A percentile compares a stretch with the other conserved stretches of the same genome.
Conservation (phyloP, 2,329 filamentous ascomycete species). For the Scedosporium dehoogii region DNA sequence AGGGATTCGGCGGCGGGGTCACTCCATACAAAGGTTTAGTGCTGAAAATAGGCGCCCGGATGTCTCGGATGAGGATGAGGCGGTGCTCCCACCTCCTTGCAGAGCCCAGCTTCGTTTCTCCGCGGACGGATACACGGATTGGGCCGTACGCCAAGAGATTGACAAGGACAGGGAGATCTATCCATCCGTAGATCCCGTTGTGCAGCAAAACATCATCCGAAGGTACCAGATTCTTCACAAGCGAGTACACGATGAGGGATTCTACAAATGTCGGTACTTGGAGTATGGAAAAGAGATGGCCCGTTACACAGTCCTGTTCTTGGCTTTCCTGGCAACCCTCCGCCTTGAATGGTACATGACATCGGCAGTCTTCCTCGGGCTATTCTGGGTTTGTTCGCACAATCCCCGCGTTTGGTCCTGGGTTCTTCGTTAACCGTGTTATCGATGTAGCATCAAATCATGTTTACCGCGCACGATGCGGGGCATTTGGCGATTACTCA, state of each 20-base stretch:
- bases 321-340: constrained; percentile 33
- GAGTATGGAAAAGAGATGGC: constrained; percentile 48
- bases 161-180: constrained; percentile 27
- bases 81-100: not conserved
- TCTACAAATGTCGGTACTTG: constrained; percentile 48
- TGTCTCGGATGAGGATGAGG: not conserved
- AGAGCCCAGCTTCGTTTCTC: constrained; percentile 4
- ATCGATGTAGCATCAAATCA: constrained; percentile 48
- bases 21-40: not conserved
- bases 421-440: constrained; percentile 11
- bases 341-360: constrained; percentile 43
- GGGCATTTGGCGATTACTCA: constrained; percentile 54
- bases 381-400: constrained; percentile 44
- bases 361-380: constrained; percentile 47
- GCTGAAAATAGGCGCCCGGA: not conserved
- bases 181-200: constrained; percentile 42
- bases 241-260: constrained; percentile 40
- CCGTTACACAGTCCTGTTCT: constrained; percentile 44
- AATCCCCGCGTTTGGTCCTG: not conserved
- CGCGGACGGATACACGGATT: constrained; percentile 22
- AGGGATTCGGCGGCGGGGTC: too few species aligned
- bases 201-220: constrained; percentile 42
- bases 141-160: constrained; percentile 24
- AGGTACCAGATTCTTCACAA: constrained; percentile 50
- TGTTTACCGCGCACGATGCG: constrained; percentile 59